Conservation (phyloP, 441 rosid species). For the Arabidopsis hybrid region DNA sequence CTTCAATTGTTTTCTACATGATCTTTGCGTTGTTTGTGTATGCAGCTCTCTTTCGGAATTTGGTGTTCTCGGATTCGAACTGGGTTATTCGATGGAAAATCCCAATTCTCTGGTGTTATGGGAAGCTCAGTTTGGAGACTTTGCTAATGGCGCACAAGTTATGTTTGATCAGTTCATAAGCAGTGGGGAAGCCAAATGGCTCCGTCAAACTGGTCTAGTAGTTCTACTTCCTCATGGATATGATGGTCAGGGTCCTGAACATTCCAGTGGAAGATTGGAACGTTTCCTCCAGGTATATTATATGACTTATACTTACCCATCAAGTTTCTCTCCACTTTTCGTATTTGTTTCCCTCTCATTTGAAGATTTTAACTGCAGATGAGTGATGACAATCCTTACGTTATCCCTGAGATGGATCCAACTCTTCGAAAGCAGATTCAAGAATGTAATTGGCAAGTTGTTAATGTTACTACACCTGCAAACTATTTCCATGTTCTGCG, state of each 20-base stretch:
- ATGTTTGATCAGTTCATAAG: slow-evolving; percentile 94
- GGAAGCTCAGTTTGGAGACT: slow-evolving; percentile 99
- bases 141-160: slow-evolving; percentile 93
- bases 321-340: neutral
- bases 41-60: slow-evolving; percentile 94
- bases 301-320: neutral
- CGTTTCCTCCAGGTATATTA: slow-evolving; percentile 85
- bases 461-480: slow-evolving; percentile 95
- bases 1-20: slow-evolving; percentile 10
- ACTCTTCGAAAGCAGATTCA: slow-evolving; percentile 90
- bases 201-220: slow-evolving; percentile 91
- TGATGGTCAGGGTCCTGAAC: slow-evolving; percentile 99
- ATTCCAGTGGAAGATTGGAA: slow-evolving; percentile 92
- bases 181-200: slow-evolving; percentile 95
- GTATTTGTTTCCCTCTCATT: neutral
- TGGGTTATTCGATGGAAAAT: slow-evolving; percentile 95
- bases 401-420: slow-evolving; percentile 95
- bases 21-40: slow-evolving; percentile 12
- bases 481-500: slow-evolving; percentile 95
- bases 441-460: slow-evolving; percentile 97
- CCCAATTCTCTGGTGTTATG: slow-evolving; percentile 85
- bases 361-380: slow-evolving; percentile 57
- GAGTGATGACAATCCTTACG: slow-evolving; percentile 92
- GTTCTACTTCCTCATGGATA: slow-evolving; percentile 96
- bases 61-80: slow-evolving; percentile 94